Percentiles rank a stretch among this genome's conserved stretches.
Evolutionary conservation across 495 filamentous ascomycete species (phyloP).

Genomic region (Hyaloscypha finlandica): DNA sequence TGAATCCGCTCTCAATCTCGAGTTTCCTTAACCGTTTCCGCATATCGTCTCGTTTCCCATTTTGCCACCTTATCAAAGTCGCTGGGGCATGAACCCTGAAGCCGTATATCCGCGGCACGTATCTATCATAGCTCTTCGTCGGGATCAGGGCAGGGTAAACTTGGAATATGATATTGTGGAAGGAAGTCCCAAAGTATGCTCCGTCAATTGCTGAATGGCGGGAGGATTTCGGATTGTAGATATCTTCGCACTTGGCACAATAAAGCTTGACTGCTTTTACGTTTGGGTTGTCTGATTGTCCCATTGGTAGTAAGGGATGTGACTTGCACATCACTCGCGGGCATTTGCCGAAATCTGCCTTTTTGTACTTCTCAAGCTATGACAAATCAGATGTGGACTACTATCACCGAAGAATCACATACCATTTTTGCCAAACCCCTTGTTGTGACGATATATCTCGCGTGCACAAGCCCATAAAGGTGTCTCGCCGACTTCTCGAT

Average conservation of each 20-base stretch:
- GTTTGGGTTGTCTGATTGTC: conserved; percentile 83
- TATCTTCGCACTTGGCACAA: conserved; percentile 94
- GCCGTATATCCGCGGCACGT: conserved; percentile 87
- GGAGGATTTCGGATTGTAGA: conserved; percentile 98
- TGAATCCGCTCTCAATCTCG: conserved; percentile 61
- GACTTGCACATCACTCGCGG: conserved; percentile 91
- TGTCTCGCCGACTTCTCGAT: conserved; percentile 98
- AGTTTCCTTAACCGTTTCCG: conserved; percentile 62
- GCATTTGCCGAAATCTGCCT: conserved; percentile 97
- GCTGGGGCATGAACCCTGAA: conserved; percentile 93
- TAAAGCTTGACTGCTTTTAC: conserved; percentile 91
- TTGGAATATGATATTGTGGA: conserved; percentile 99
- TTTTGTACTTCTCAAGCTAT: conserved; percentile 98
- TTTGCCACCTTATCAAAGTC: conserved; percentile 89
- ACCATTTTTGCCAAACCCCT: conserved; percentile 96
- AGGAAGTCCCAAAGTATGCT: conserved; percentile 95
- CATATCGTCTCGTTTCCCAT: conserved; percentile 75
- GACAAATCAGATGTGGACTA: not conserved
- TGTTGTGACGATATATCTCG: conserved; percentile 96
- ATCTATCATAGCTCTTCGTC: conserved; percentile 79
- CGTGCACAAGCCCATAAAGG: conserved; percentile 94
- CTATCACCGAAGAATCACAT: conserved; percentile 29
- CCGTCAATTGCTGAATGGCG: conserved; percentile 94
- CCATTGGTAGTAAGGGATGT: conserved; percentile 90
- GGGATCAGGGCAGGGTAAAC: conserved; percentile 91